These are phyloP conservation scores for Waitea zeae DNA, from an alignment of 1,284 basidiomycete species.

Conservation along the genomic window DNA sequence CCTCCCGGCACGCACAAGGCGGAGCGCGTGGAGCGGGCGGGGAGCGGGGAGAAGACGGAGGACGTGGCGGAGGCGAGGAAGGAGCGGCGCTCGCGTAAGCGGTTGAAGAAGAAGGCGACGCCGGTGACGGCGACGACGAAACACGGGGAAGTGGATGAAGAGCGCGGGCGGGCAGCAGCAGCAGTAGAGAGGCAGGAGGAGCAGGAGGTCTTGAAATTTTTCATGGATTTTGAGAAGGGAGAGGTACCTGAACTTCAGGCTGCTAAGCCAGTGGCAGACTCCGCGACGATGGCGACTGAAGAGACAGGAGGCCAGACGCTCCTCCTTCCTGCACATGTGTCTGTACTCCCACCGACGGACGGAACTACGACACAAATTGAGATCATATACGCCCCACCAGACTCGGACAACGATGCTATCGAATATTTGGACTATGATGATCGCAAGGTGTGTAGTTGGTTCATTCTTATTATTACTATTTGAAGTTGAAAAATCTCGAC, in stretches of 20 bases:
- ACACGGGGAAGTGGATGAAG: background rate
- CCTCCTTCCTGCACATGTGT: constrained; percentile 48
- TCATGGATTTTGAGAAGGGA: too few species aligned
- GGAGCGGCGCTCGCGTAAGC: background rate
- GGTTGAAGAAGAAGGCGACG: too few species aligned
- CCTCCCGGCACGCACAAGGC: too few species aligned
- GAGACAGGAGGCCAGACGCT: constrained; percentile 12
- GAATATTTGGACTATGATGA: constrained; percentile 61
- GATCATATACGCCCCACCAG: constrained; percentile 23
- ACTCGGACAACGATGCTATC: constrained; percentile 33
- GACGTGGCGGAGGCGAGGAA: background rate
- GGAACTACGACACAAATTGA: constrained; percentile 20
- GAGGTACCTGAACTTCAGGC: too few species aligned
- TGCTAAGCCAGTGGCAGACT: too few species aligned
- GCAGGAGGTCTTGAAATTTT: too few species aligned
- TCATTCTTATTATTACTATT: background rate
- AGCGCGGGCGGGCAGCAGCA: background rate
- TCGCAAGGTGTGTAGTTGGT: constrained; percentile 23
- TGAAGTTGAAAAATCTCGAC: constrained; percentile 3
- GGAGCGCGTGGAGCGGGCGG: background rate
- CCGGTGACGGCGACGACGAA: too few species aligned
- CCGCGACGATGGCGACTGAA: too few species aligned
- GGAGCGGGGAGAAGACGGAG: background rate
- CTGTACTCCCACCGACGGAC: constrained; percentile 20
- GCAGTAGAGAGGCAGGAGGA: too few species aligned